Conservation (phyloP, 345 rosid genomes). For the Euphorbia pulcherrima region DNA sequence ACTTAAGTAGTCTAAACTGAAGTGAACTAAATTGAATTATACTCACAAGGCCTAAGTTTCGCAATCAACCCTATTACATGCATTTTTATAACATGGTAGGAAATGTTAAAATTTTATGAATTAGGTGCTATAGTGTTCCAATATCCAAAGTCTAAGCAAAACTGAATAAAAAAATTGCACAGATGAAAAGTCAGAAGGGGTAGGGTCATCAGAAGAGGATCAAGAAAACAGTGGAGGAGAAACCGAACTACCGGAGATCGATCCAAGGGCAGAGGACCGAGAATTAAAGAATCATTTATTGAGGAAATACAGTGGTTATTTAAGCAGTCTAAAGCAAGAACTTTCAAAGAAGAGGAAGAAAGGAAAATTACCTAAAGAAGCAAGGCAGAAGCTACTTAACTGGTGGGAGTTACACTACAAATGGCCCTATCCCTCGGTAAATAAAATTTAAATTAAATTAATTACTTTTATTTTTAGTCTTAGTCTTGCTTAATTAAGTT, state of each 20-base stretch:
- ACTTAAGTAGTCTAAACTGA: too few species aligned
- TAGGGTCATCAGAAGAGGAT: conserved; percentile 81
- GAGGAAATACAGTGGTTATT: conserved; percentile 90
- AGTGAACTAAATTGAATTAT: too few species aligned
- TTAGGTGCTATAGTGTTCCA: background rate
- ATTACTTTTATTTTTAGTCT: too few species aligned
- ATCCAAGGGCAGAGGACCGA: conserved; percentile 89
- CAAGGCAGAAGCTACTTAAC: conserved; percentile 89
- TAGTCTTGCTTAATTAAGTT: too few species aligned
- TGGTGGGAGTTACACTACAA: conserved; percentile 99
- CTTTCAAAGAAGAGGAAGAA: conserved; percentile 98
- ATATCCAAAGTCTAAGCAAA: background rate
- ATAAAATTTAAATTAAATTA: too few species aligned
- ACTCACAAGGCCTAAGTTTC: too few species aligned
- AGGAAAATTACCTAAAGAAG: conserved; percentile 98
- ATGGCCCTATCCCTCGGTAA: conserved; percentile 99
- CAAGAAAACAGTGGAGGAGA: conserved; percentile 80
- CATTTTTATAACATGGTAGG: background rate
- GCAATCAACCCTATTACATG: background rate
- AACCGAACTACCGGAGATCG: conserved; percentile 76
- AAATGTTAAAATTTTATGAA: background rate
- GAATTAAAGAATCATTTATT: conserved; percentile 88
- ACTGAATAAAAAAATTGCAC: too few species aligned
- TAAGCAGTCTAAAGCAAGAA: conserved; percentile 92
- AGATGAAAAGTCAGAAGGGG: conserved; percentile 83